Base-by-base conservation (phyloP, 345 rosid species). In the Eutrema yunnanense region DNA sequence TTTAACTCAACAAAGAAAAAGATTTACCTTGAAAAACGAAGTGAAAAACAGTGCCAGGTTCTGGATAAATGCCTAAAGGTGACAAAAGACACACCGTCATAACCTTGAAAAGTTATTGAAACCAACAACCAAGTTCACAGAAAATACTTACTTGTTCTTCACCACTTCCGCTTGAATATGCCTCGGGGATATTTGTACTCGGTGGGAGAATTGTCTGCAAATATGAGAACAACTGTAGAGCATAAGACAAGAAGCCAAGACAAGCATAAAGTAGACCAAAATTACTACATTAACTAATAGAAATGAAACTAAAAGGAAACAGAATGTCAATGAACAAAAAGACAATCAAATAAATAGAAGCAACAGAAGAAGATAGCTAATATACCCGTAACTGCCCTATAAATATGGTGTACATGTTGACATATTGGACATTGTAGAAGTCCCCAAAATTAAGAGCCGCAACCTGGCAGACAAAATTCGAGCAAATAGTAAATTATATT, bases 1-100 rank as follows among this genome's bases (percentile, higher is more conserved):
- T 51, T 34, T 27, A 43, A 66, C 63, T 52, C 59, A 19, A 66
- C n/a, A 26, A 49, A 46, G 54, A 65, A 50, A 49, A 65, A 19
- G 26, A 68, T 80, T 82, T 86, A 70, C 99, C 97, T 92, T 96
- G 66, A 71, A 92, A 82, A 92, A 96, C 29, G 99, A 96, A 46
- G 99, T 92, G 81, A 96, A 92, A 83, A 96, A 96, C 60, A 96
- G 77, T 16, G 98, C 97, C 88, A 96, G 77, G 68, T 96, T 96
- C 90, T 96, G 99, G 78, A 92, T 92, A 78, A 96, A 96, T 58
- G 99, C 99, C 99, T 96, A 86, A 50, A 70, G 58, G 57, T 69
- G 44, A 69, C 63, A 78, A 40, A 40, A n/a, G 30, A 64, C 6
- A 22, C 36, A 57, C 4, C 47, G 55, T 64, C 33, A 32, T 26